Evolutionary conservation across 495 filamentous ascomycete genomes (phyloP), one percentile per base, ranked within the genome.

Genomic region (Lepraria neglecta): DNA sequence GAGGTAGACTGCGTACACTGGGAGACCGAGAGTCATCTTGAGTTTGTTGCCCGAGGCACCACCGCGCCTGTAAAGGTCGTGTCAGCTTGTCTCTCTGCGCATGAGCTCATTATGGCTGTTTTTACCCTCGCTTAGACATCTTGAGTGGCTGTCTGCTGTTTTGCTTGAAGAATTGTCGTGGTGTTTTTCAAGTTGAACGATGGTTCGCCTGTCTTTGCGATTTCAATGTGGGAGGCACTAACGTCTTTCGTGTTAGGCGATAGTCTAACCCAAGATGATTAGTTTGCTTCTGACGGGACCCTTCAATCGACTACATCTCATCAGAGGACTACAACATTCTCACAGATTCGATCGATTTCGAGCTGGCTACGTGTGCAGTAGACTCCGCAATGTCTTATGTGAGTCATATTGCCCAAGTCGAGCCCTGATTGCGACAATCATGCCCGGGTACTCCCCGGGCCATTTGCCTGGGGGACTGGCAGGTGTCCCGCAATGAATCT

Each of bases 21-120:
- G 94, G 72, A 98, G 90, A 96, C 89, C 94, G 78, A 98, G 90
- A 76, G 94, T 96, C 94, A 98, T 98, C 87, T 96, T 98, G 67
- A 98, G 87, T 88, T 98, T 98, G 88, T 95, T 95, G 83, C 94
- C 95, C 69, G 92, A 85, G 82, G 89, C 87, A 88, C 88, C 88
- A 83, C 89, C 89, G 73, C 92, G 79, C 76, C 82, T 85, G 64
- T 74, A 62, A 53, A 53, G 45, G 60, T 44, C 31, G 45, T 35
- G 66, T 77, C 70, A 78, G 72, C 64, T 31, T n/a, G 28, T 62
- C n/a, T 46, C 48, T 7, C 62, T 46, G 46, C 61, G 52, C 40
- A 40, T 12, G 58, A 55, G 56, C 24, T 14, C n/a, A 28, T 19
- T 24, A 42, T 27, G 4, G 27, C 17, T 42, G 21, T 43, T 75